phyloP scores from a whole-genome alignment of 139 green algal genomes.

The Tetratostichococcus sp. region DNA sequence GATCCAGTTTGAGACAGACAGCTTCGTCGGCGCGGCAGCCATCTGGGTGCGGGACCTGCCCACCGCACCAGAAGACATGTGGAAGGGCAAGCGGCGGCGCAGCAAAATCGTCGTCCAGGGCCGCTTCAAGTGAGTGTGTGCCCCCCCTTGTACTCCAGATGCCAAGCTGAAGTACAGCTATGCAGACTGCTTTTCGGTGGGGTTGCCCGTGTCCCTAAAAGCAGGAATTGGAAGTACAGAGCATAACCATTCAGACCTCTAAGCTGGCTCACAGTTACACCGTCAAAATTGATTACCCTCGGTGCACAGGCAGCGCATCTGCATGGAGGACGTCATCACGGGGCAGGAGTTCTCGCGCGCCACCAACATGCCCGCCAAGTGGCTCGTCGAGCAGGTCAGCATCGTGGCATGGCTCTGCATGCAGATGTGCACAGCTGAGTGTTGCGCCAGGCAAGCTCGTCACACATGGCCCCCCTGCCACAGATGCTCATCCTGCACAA shows the following conservation, averaged over 20 bases:
- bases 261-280: no score
- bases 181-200: no score
- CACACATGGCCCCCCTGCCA: no score
- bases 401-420: slow-evolving; percentile 21
- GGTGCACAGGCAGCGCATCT: slow-evolving; percentile 10
- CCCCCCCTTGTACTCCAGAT: no score
- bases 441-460: no score
- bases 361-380: slow-evolving; percentile 43
- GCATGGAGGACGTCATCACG: slow-evolving; percentile 38
- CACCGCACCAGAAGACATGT: slow-evolving; percentile 25
- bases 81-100: slow-evolving; percentile 32
- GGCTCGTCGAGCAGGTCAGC: slow-evolving; percentile 53
- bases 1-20: slow-evolving; percentile 42
- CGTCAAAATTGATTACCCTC: no score
- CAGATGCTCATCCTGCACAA: no score
- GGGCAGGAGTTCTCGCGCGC: slow-evolving; percentile 47
- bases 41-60: slow-evolving; percentile 37
- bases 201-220: no score
- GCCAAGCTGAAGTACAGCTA: no score
- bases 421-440: no score
- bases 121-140: slow-evolving; percentile 45
- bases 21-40: slow-evolving; percentile 33
- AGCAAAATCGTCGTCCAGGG: slow-evolving; percentile 36
- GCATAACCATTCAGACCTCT: no score
- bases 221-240: no score